phyloP scores from a whole-genome alignment of 768 basidiomycete species.

The Thelephora ganbajun region DNA sequence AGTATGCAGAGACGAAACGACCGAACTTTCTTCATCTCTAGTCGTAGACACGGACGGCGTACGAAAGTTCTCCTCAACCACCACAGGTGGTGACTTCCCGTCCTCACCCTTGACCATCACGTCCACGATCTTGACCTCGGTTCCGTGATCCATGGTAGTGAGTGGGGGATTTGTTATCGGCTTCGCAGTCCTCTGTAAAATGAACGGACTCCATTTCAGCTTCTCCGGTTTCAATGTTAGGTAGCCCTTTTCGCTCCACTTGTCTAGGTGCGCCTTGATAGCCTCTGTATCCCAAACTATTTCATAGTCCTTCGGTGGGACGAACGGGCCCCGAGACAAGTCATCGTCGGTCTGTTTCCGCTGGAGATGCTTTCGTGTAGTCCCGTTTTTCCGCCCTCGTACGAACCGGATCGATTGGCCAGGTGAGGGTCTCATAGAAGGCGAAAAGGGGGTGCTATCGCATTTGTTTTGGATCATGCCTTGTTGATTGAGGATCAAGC shows the following conservation, averaged over 20 bases:
- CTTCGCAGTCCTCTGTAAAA: conserved; percentile 38
- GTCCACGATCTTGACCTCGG: background rate
- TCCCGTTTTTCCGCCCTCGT: conserved; percentile 51
- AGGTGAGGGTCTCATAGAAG: conserved; percentile 48
- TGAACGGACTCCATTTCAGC: conserved; percentile 91
- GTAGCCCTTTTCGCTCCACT: conserved; percentile 71
- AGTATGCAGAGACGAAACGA: no score
- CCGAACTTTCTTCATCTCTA: no score
- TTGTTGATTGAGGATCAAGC: conserved; percentile 55
- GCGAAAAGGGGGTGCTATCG: conserved; percentile 17
- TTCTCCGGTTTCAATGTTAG: conserved; percentile 65
- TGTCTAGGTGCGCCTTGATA: conserved; percentile 49
- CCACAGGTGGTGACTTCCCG: no score
- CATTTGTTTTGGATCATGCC: conserved; percentile 54
- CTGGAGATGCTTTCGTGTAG: conserved; percentile 51
- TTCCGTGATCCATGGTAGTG: conserved; percentile 1
- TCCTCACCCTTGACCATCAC: no score
- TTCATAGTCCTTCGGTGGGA: conserved; percentile 51
- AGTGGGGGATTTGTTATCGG: conserved; percentile 8
- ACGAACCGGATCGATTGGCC: conserved; percentile 68
- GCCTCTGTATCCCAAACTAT: conserved; percentile 60
- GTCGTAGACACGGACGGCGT: no score
- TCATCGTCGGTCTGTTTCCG: no score
- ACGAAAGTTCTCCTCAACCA: no score
- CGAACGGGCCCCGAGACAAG: conserved; percentile 37